These are phyloP conservation scores for Torulaspora microellipsoides DNA, from an alignment of 805 yeast species.

Conservation along the genomic window DNA sequence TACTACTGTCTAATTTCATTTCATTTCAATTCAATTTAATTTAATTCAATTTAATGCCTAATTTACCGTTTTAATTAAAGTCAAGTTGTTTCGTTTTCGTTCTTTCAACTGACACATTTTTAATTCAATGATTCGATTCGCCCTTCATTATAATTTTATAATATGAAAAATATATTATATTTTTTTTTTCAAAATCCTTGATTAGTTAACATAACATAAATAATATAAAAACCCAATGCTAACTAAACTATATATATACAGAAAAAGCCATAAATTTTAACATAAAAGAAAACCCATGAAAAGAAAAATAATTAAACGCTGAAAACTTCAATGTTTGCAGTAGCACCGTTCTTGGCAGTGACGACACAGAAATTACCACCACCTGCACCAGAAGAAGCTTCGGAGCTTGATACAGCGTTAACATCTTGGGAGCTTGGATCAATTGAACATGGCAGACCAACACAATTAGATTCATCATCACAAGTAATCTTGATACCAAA, in stretches of 20 bases:
- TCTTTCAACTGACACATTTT: too few species aligned
- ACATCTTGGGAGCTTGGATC: slow-evolving; percentile 62
- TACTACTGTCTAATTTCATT: background rate
- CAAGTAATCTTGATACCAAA: slow-evolving; percentile 75
- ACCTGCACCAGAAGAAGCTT: slow-evolving; percentile 47
- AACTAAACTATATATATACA: slow-evolving; percentile 3
- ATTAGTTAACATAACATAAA: too few species aligned
- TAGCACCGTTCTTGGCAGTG: slow-evolving; percentile 60
- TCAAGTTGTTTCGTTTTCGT: too few species aligned
- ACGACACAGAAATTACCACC: slow-evolving; percentile 82
- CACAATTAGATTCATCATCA: slow-evolving; percentile 62
- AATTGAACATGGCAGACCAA: slow-evolving; percentile 76
- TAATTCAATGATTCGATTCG: too few species aligned
- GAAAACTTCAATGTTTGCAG: slow-evolving; percentile 72
- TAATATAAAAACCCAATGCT: slow-evolving; percentile 1
- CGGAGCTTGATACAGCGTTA: slow-evolving; percentile 47
- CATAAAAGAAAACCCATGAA: background rate
- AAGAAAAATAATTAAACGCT: slow-evolving; percentile 4
- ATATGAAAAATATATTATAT: too few species aligned
- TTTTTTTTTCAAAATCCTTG: too few species aligned
- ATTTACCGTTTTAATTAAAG: too few species aligned
- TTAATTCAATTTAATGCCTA: too few species aligned
- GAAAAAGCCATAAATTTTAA: background rate
- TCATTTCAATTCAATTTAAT: too few species aligned
- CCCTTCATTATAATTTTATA: too few species aligned